Conservation (phyloP, 202 grass and related monocot species). For the Setaria viridis region DNA sequence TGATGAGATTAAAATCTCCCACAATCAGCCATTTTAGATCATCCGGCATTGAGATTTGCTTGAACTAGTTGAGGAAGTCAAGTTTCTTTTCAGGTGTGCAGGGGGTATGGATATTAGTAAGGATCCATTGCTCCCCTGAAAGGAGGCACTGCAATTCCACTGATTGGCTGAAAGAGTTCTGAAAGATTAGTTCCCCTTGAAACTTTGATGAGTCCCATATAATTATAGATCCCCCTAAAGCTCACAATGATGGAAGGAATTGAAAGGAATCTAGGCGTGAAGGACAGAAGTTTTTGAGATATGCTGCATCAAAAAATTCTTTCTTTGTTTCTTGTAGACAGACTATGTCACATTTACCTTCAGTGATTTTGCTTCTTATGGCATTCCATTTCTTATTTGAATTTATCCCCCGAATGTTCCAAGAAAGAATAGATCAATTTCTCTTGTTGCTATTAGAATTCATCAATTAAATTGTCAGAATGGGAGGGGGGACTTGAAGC, state of each 20-base stretch:
- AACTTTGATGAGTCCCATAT: background rate
- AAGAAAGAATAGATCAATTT: no score
- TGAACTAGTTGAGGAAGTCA: background rate
- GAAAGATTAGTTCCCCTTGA: accelerated
- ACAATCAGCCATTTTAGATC: no score
- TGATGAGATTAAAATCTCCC: no score
- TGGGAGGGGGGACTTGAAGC: no score
- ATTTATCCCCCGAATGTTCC: no score
- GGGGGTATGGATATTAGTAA: background rate
- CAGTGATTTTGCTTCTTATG: no score
- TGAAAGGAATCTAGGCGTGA: background rate
- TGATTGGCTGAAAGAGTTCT: background rate
- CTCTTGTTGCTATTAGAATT: no score
- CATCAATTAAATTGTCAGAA: no score
- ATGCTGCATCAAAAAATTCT: background rate
- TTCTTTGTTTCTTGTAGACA: background rate
- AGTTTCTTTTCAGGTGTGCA: background rate
- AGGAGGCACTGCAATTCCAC: background rate
- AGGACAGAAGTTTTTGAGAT: background rate
- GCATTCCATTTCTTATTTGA: no score
- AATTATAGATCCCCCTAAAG: background rate
- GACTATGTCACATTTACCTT: background rate
- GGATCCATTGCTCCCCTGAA: background rate
- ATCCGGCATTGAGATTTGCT: no score
- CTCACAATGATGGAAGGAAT: background rate